Conservation (phyloP, 495 filamentous ascomycete genomes). For the Neurospora sp. region DNA sequence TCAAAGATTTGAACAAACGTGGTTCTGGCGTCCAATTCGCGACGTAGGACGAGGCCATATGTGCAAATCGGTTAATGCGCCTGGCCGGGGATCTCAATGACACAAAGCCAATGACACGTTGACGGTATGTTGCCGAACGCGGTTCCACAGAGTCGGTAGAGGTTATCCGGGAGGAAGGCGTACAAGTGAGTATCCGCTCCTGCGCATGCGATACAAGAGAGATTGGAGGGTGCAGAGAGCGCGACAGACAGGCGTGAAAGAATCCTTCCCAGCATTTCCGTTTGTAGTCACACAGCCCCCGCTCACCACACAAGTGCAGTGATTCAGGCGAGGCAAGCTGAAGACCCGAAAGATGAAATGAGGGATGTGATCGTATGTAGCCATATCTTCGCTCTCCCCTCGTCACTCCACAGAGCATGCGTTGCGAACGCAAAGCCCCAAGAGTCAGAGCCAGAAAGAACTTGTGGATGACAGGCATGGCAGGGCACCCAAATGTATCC, state of each 20-base stretch:
- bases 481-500: slow-evolving; percentile 7
- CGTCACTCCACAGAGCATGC: slow-evolving; percentile 14
- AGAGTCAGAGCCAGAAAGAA: neutral
- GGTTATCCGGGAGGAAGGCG: neutral
- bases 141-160: slow-evolving; percentile 25
- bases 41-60: slow-evolving; percentile 31
- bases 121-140: slow-evolving; percentile 32
- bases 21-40: slow-evolving; percentile 55
- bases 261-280: slow-evolving; percentile 28
- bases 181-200: neutral
- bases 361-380: slow-evolving; percentile 32
- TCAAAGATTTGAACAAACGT: slow-evolving; percentile 9
- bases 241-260: slow-evolving; percentile 20
- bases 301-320: slow-evolving; percentile 21
- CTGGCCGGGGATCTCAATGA: slow-evolving; percentile 44
- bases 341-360: slow-evolving; percentile 9
- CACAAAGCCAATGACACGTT: slow-evolving; percentile 25
- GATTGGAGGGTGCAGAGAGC: slow-evolving; percentile 24
- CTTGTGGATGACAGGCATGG: slow-evolving; percentile 19
- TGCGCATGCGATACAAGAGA: slow-evolving; percentile 5
- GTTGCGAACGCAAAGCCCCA: neutral
- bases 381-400: slow-evolving; percentile 32
- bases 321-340: slow-evolving; percentile 37
- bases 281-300: slow-evolving; percentile 27
- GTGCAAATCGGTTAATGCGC: slow-evolving; percentile 66